Evolutionary conservation across 1,284 basidiomycete species (phyloP), one percentile per base, ranked within the genome.

Genomic region (Heimioporus retisporus): DNA sequence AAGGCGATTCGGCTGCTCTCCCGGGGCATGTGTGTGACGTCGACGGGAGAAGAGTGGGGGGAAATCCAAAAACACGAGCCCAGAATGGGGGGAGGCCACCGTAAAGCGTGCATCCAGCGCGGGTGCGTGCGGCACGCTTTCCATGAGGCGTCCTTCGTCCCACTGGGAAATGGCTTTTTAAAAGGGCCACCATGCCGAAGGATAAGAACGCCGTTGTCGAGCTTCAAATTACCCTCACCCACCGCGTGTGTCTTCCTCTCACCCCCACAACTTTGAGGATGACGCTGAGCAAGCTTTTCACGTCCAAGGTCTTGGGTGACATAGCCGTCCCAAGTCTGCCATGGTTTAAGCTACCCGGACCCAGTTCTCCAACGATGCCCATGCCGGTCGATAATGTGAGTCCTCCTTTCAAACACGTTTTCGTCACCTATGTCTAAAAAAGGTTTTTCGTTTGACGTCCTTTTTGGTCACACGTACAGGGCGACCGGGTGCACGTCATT

Each of bases 311-410:
- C 69, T 73, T 75, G 59, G 65, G 63, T 56, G 74, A 75, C 43
- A 73, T 67, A 31, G 65, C 73, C 35, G 35, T 40, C 55, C 55
- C 77, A 0, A 71, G 63, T 63, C 66, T 74, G 51, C 58, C 78
- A 28, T 73, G 68, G 65, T 61, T 78, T 21, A 74, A 71, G 54
- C 76, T 65, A 40, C 73, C 77, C 35, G 75, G 76, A 59, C 42
- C 66, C 35, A 76, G 72, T 61, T 28, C 70, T 19, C 63, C 63
- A 28, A 51, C 65, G 42, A 65, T 73, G 68, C 75, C 76, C 51
- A 73, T 77, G 75, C 76, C 74, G 19, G 77, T 78, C 46, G 61
- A 71, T 48, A 78, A 78, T 43, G 74, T 76, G 65, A 68, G 74
- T 64, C 28, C n/a, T 54, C 16, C 46, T 16, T 70, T 15, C 46